Conservation (phyloP, 2,329 filamentous ascomycete genomes). For the Mycosphaerelloides madeirae region DNA sequence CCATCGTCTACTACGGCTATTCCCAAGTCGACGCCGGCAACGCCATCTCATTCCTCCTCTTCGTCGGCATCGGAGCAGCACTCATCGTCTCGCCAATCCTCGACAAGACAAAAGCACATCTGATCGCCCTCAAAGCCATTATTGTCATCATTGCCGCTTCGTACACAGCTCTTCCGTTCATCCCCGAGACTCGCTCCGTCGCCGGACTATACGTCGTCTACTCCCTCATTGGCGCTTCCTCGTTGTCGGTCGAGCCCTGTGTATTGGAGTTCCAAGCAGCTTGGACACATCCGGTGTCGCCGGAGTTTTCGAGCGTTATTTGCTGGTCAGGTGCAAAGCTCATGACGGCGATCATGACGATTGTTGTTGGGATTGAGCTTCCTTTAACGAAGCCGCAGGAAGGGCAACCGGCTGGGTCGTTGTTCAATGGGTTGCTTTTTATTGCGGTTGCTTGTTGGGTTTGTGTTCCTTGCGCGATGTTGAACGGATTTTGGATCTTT, state of each 20-base stretch:
- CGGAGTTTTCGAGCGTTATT: slow-evolving; percentile 73
- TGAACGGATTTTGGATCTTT: slow-evolving; percentile 4
- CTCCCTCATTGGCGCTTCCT: slow-evolving; percentile 67
- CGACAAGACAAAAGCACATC: neutral
- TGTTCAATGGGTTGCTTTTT: slow-evolving; percentile 5
- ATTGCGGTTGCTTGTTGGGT: slow-evolving; percentile 4
- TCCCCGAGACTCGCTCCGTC: slow-evolving; percentile 1
- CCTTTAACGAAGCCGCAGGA: neutral
- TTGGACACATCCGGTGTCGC: slow-evolving; percentile 75
- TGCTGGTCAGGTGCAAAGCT: slow-evolving; percentile 82
- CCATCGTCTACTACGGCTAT: slow-evolving; percentile 75
- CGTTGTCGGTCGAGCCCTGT: slow-evolving; percentile 73
- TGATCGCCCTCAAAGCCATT: neutral
- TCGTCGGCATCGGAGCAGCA: slow-evolving; percentile 71
- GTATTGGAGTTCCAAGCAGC: slow-evolving; percentile 81
- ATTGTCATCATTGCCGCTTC: neutral
- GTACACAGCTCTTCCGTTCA: slow-evolving; percentile 1
- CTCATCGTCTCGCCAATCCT: slow-evolving; percentile 59
- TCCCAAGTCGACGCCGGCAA: slow-evolving; percentile 76
- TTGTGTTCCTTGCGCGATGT: neutral
- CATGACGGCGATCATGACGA: slow-evolving; percentile 73
- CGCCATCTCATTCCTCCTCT: slow-evolving; percentile 77
- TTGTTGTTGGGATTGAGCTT: slow-evolving; percentile 59
- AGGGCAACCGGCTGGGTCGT: neutral
- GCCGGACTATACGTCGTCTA: slow-evolving; percentile 63